These are phyloP conservation scores for Fusarium sp. DNA, from an alignment of 2,329 filamentous ascomycete species.

Conservation along the genomic window DNA sequence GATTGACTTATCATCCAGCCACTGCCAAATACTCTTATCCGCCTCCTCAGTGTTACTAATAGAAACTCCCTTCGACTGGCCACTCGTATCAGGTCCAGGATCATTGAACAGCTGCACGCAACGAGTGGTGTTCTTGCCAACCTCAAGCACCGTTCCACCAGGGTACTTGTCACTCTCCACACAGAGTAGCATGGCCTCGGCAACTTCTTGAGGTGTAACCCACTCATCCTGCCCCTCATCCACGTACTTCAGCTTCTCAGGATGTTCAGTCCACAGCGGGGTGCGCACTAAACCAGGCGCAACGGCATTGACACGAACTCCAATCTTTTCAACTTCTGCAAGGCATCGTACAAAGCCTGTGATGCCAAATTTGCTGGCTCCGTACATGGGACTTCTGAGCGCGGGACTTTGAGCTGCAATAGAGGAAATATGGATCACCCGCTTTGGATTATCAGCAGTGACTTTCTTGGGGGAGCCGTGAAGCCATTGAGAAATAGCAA, in stretches of 20 bases:
- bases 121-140: constrained; percentile 46
- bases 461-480: constrained; percentile 34
- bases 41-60: constrained; percentile 43
- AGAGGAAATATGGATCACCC: constrained; percentile 51
- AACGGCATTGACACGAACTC: constrained; percentile 54
- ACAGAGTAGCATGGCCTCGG: constrained; percentile 54
- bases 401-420: constrained; percentile 50
- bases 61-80: constrained; percentile 40
- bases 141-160: constrained; percentile 55
- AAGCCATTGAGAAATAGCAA: constrained; percentile 52
- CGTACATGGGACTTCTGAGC: constrained; percentile 51
- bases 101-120: constrained; percentile 50
- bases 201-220: constrained; percentile 55
- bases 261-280: constrained; percentile 56
- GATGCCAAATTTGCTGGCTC: constrained; percentile 52
- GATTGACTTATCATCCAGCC: constrained; percentile 38
- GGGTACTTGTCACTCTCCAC: constrained; percentile 46
- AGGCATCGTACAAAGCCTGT: constrained; percentile 54
- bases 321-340: constrained; percentile 46
- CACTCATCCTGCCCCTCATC: constrained; percentile 49
- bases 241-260: constrained; percentile 53
- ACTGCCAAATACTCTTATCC: constrained; percentile 40
- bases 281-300: constrained; percentile 57
- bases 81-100: constrained; percentile 48
- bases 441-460: constrained; percentile 46